Conservation (phyloP, 2,329 filamentous ascomycete species). For the Coniochaeta sp. region DNA sequence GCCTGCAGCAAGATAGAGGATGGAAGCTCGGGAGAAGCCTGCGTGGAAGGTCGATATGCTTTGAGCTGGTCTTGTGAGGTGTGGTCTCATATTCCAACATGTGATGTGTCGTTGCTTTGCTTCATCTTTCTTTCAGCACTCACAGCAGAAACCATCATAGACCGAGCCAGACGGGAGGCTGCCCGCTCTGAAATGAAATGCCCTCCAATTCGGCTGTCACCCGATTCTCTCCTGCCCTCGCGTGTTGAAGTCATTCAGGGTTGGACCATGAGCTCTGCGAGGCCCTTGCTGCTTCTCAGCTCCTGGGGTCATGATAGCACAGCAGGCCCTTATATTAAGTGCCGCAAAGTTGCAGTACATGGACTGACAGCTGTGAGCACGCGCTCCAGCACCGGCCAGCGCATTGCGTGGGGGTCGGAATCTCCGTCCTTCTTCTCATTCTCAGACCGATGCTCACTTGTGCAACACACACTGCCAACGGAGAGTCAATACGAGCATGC, state of each 20-base stretch:
- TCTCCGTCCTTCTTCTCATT: constrained; percentile 8
- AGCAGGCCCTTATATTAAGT: constrained; percentile 12
- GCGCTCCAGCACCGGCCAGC: constrained; percentile 1
- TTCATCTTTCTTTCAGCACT: background rate
- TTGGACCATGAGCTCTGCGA: background rate
- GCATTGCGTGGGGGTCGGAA: constrained; percentile 6
- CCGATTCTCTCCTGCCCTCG: background rate
- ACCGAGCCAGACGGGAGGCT: too few species aligned
- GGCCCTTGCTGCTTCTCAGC: constrained; percentile 5
- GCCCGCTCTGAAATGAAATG: constrained; percentile 5
- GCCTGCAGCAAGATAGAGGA: background rate
- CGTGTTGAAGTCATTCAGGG: constrained; percentile 7
- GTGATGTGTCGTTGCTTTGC: background rate
- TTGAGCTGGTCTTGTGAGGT: background rate
- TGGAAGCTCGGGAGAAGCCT: constrained; percentile 17
- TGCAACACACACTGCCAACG: background rate
- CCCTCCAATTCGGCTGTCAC: constrained; percentile 3
- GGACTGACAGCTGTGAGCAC: constrained; percentile 1
- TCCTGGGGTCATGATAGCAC: constrained; percentile 12
- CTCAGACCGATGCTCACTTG: too few species aligned
- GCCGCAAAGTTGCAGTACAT: constrained; percentile 6
- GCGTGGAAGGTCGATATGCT: constrained; percentile 11
- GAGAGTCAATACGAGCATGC: too few species aligned
- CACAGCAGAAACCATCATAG: too few species aligned
- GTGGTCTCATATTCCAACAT: background rate